Evolutionary conservation across 2,329 filamentous ascomycete genomes (phyloP).

Genomic region (Fusarium nanum): DNA sequence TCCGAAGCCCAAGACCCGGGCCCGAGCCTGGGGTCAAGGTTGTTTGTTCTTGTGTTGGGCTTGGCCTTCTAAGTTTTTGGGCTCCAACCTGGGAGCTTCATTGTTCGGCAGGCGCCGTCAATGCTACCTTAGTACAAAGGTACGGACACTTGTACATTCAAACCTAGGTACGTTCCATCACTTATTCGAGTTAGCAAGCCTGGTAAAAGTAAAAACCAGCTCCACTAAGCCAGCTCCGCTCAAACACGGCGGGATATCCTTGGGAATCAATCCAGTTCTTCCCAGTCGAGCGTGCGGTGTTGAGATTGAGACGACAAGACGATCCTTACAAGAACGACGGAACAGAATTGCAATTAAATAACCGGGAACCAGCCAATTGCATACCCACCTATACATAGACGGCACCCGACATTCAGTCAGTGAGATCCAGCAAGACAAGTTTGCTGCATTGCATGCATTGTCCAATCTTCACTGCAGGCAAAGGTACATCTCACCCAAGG

Average conservation of each 20-base stretch:
- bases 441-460: constrained; percentile 6
- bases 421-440: constrained; percentile 4
- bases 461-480: constrained; percentile 4
- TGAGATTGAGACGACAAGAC: constrained; percentile 26
- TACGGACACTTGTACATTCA: background rate
- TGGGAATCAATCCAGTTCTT: constrained; percentile 19
- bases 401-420: background rate
- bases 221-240: constrained; percentile 29
- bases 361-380: background rate
- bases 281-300: constrained; percentile 16
- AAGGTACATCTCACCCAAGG: constrained; percentile 14
- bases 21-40: constrained; percentile 23
- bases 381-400: background rate
- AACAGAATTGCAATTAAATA: constrained; percentile 6
- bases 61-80: constrained; percentile 37
- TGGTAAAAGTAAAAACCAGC: constrained; percentile 20
- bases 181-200: constrained; percentile 26
- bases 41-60: constrained; percentile 17
- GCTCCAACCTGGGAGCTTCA: constrained; percentile 10
- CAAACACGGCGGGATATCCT: constrained; percentile 31
- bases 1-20: constrained; percentile 30
- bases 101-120: constrained; percentile 29
- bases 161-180: constrained; percentile 11
- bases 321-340: background rate
- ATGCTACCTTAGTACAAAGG: background rate